These are phyloP conservation scores for Datura wrightii DNA, from an alignment of 257 asterid genomes.

Conservation along the genomic window DNA sequence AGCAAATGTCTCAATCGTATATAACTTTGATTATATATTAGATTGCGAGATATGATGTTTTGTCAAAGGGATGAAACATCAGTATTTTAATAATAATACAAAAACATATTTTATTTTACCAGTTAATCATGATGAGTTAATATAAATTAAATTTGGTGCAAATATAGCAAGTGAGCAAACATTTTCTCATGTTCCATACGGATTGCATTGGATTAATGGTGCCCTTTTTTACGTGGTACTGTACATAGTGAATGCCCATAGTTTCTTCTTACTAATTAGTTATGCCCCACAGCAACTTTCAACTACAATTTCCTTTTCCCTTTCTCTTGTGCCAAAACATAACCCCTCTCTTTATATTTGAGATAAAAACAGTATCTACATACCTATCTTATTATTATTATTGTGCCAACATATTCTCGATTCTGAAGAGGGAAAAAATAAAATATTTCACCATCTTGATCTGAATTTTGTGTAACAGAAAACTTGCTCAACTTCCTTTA, in stretches of 20 bases:
- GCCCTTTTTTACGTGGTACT: background rate
- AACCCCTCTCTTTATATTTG: too few relatives aligned
- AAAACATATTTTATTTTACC: background rate
- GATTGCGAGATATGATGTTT: background rate
- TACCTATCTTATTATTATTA: too few relatives aligned
- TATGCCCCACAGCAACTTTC: background rate
- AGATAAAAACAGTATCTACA: too few relatives aligned
- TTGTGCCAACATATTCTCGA: background rate
- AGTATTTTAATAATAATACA: background rate
- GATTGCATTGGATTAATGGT: background rate
- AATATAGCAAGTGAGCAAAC: background rate
- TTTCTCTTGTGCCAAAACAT: background rate
- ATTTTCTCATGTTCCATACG: background rate
- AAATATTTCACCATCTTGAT: background rate
- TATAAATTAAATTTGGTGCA: background rate
- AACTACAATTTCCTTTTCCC: background rate
- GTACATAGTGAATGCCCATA: background rate
- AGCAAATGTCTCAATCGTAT: conserved; percentile 5
- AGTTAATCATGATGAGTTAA: background rate
- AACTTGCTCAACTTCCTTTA: background rate
- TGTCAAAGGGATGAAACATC: background rate
- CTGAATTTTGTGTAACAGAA: background rate
- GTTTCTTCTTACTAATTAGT: background rate
- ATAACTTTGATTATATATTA: background rate
- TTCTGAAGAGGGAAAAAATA: background rate